Percentiles rank a stretch among this genome's conserved stretches.
Evolutionary conservation across 345 rosid genomes (phyloP).

Genomic region (Schrenkiella parvula): DNA sequence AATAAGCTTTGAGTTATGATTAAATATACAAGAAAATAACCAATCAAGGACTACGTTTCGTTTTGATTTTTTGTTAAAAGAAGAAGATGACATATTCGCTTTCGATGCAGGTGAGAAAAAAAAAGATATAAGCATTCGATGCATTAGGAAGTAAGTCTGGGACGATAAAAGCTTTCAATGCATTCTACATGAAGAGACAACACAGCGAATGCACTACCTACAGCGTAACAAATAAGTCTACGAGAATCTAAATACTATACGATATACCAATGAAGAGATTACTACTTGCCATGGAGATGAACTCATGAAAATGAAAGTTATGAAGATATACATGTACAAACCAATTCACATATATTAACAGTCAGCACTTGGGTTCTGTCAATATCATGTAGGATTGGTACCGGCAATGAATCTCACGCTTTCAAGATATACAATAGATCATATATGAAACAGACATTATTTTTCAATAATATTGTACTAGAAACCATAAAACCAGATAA

Average conservation of each 20-base stretch:
- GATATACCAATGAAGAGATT: background rate
- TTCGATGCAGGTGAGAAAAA: background rate
- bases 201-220: background rate
- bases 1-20: constrained; percentile 14
- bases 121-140: background rate
- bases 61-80: background rate
- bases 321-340: background rate
- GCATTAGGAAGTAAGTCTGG: background rate
- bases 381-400: too few species aligned
- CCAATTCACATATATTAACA: background rate
- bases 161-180: background rate
- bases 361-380: background rate
- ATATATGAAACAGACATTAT: background rate
- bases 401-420: too few species aligned
- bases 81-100: background rate
- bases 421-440: background rate
- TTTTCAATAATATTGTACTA: background rate
- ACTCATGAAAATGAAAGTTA: background rate
- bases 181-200: background rate
- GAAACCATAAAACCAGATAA: background rate
- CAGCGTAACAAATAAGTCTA: background rate
- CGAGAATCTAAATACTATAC: background rate
- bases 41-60: background rate
- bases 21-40: background rate
- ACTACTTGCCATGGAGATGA: background rate